A percentile compares a stretch with the other conserved stretches of the same genome.
Evolutionary conservation across 2,329 filamentous ascomycete genomes (phyloP).

Genomic region (Alternaria longipes): DNA sequence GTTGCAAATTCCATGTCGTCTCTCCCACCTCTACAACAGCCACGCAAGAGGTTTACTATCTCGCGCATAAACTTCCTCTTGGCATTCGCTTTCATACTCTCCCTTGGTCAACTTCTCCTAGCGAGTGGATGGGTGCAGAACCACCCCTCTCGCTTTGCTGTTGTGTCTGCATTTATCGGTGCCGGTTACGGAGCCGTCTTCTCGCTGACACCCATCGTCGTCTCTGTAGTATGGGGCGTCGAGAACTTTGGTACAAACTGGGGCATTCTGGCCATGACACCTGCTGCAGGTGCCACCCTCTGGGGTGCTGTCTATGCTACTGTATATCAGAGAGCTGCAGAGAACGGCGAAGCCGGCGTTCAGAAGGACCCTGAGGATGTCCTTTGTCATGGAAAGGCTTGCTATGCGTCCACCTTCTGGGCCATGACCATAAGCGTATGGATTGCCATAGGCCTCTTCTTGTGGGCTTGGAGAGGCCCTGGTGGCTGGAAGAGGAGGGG

Average conservation of each 20-base stretch:
- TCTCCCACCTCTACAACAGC: conserved; percentile 33
- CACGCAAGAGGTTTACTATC: conserved; percentile 62
- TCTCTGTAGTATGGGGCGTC: conserved; percentile 97
- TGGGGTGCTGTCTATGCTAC: conserved; percentile 91
- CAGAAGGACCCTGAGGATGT: conserved; percentile 54
- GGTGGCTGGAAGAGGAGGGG: conserved; percentile 79
- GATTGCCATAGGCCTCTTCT: conserved; percentile 75
- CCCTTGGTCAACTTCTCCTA: conserved; percentile 80
- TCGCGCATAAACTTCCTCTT: conserved; percentile 85
- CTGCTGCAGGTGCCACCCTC: conserved; percentile 84
- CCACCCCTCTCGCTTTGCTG: conserved; percentile 81
- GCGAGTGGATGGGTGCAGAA: conserved; percentile 79
- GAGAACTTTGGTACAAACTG: conserved; percentile 99
- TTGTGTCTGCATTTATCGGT: conserved; percentile 84
- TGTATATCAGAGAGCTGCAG: conserved; percentile 76
- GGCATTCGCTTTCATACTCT: conserved; percentile 80
- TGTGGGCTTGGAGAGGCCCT: conserved; percentile 82
- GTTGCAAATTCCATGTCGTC: conserved; percentile 54
- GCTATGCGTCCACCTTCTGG: conserved; percentile 87
- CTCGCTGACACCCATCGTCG: conserved; percentile 86
- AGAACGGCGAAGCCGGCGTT: conserved; percentile 46
- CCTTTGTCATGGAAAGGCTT: conserved; percentile 82
- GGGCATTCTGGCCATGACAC: conserved; percentile 92
- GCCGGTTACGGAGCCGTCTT: conserved; percentile 94
- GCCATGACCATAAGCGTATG: conserved; percentile 83